These are phyloP conservation scores for Ceratocystis diversiconidia DNA, from an alignment of 2,329 filamentous ascomycete species.

Conservation along the genomic window DNA sequence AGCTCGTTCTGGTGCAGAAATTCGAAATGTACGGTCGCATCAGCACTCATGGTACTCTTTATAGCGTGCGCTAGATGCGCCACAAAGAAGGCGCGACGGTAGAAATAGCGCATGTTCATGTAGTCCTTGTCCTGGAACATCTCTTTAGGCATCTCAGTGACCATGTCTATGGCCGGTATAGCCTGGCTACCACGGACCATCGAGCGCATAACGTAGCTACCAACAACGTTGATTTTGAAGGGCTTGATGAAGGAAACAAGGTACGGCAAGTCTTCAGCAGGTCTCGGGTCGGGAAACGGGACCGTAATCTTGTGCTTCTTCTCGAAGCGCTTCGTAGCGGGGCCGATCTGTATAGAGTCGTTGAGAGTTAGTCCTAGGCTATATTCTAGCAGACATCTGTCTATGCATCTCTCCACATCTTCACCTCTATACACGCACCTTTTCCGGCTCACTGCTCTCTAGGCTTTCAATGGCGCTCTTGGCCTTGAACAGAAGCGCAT, in stretches of 20 bases:
- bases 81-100: slow-evolving; percentile 84
- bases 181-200: slow-evolving; percentile 47
- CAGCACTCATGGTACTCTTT: slow-evolving; percentile 39
- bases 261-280: slow-evolving; percentile 62
- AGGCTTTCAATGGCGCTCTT: slow-evolving; percentile 40
- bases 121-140: slow-evolving; percentile 93
- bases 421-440: slow-evolving; percentile 26
- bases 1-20: slow-evolving; percentile 60
- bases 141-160: slow-evolving; percentile 65
- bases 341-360: slow-evolving; percentile 39
- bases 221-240: slow-evolving; percentile 68
- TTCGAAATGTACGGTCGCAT: slow-evolving; percentile 42
- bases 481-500: slow-evolving; percentile 36
- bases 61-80: slow-evolving; percentile 64
- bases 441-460: slow-evolving; percentile 34
- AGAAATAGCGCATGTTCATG: slow-evolving; percentile 82
- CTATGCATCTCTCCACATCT: background rate
- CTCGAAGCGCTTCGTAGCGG: slow-evolving; percentile 54
- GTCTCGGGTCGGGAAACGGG: slow-evolving; percentile 72
- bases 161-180: slow-evolving; percentile 57
- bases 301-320: slow-evolving; percentile 55
- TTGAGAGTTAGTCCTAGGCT: slow-evolving; percentile 1
- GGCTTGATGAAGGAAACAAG: slow-evolving; percentile 68
- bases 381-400: background rate
- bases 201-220: slow-evolving; percentile 69